These are phyloP conservation scores for Rhodotorula mucilaginosa DNA, from an alignment of 1,284 basidiomycete genomes.

Conservation along the genomic window DNA sequence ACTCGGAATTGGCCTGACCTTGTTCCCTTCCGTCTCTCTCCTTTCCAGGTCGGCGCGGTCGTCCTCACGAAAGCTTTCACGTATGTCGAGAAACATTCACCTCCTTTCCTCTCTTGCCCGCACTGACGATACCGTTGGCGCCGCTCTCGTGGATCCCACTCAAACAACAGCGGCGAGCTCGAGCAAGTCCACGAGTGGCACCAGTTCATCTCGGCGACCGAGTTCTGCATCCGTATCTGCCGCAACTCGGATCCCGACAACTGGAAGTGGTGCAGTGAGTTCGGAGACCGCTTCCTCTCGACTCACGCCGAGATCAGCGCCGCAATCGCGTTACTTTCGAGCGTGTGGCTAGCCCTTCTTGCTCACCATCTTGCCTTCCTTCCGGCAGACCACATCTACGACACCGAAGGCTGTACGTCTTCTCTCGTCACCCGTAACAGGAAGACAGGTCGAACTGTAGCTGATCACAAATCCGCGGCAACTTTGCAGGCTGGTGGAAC, in stretches of 20 bases:
- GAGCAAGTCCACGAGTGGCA: conserved; percentile 46
- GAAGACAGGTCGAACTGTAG: background rate
- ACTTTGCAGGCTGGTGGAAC: conserved; percentile 44
- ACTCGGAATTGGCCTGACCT: background rate
- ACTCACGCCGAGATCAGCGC: no score
- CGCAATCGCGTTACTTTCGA: no score
- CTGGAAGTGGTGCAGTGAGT: conserved; percentile 24
- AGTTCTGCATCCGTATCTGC: conserved; percentile 45
- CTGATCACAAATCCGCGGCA: background rate
- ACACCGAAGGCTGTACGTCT: conserved; percentile 53
- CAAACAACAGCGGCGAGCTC: conserved; percentile 23
- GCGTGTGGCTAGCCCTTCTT: no score
- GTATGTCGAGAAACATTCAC: background rate
- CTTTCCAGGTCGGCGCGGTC: conserved; percentile 38
- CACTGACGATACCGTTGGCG: background rate
- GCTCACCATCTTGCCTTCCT: background rate
- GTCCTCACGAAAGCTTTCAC: conserved; percentile 32
- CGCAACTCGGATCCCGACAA: conserved; percentile 22
- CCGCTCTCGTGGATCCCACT: background rate
- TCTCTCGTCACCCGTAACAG: no score
- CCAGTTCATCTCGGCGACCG: conserved; percentile 21
- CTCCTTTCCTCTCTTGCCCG: no score
- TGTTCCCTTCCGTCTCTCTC: background rate
- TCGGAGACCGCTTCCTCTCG: no score
- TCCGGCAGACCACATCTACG: conserved; percentile 7